Percentiles rank a stretch among this genome's conserved stretches.
Evolutionary conservation across 1,139 yeast species (phyloP).

Genomic region (Taphrina confusa): DNA sequence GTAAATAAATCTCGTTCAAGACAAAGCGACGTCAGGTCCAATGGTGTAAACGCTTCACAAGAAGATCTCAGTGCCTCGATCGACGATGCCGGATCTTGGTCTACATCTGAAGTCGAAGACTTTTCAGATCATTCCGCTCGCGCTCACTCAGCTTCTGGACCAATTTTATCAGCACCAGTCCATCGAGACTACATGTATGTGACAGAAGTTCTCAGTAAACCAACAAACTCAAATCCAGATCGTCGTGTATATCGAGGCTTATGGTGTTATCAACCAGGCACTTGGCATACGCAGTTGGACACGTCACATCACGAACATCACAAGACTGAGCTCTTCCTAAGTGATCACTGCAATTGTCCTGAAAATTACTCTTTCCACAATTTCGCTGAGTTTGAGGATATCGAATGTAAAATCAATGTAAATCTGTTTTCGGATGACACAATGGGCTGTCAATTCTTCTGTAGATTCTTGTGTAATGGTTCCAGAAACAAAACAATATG

Average conservation of each 20-base stretch:
- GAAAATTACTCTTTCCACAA: not conserved
- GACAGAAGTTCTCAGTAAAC: not conserved
- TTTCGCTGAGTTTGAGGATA: constrained; percentile 2
- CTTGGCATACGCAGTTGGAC: constrained; percentile 11
- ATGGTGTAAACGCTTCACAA: no score
- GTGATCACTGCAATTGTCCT: constrained; percentile 11
- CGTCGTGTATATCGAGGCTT: constrained; percentile 1
- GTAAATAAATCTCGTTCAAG: not conserved
- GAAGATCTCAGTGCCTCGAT: no score
- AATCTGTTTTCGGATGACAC: not conserved
- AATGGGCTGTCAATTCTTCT: not conserved
- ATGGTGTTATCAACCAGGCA: constrained; percentile 5
- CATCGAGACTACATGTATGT: not conserved
- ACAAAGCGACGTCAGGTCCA: no score
- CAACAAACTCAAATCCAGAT: not conserved
- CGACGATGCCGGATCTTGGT: no score
- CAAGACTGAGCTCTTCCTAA: not conserved
- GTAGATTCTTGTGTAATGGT: constrained; percentile 2
- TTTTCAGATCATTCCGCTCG: no score
- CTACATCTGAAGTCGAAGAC: no score
- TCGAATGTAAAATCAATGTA: not conserved
- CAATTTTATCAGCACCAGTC: no score
- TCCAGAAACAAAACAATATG: not conserved
- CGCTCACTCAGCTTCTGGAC: no score
- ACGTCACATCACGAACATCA: not conserved